Evolutionary conservation across 2,329 filamentous ascomycete genomes (phyloP).

Genomic region (Stachybotrys chartarum): DNA sequence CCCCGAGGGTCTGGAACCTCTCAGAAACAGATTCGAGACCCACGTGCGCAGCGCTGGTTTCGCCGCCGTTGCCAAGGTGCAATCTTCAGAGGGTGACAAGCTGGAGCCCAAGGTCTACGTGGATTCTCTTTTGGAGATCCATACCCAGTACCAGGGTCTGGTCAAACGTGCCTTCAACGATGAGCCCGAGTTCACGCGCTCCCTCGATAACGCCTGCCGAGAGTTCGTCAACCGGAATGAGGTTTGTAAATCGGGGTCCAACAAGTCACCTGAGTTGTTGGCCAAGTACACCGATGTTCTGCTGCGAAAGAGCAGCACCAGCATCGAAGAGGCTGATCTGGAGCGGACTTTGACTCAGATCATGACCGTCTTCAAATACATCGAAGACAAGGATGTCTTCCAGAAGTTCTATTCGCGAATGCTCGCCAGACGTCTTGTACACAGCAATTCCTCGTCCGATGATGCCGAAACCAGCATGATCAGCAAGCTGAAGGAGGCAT

Average conservation of each 20-base stretch:
- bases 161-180: constrained; percentile 91
- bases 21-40: constrained; percentile 80
- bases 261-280: constrained; percentile 87
- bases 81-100: constrained; percentile 75
- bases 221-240: constrained; percentile 98
- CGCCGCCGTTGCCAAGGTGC: constrained; percentile 83
- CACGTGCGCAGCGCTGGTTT: constrained; percentile 89
- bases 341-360: constrained; percentile 85
- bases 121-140: constrained; percentile 87
- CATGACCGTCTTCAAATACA: constrained; percentile 99
- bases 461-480: constrained; percentile 99
- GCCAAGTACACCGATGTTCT: constrained; percentile 94
- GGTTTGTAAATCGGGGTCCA: constrained; percentile 87
- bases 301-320: constrained; percentile 86
- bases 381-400: constrained; percentile 99
- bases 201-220: constrained; percentile 91
- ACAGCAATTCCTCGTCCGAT: constrained; percentile 90
- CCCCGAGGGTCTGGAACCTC: constrained; percentile 81
- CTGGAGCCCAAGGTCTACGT: constrained; percentile 96
- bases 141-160: constrained; percentile 84
- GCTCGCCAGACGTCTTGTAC: constrained; percentile 88
- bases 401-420: constrained; percentile 99
- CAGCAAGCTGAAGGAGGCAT: constrained; percentile 96
- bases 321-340: constrained; percentile 87
- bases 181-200: constrained; percentile 93